A percentile compares a stretch with the other conserved stretches of the same genome.
Conservation (phyloP, 768 basidiomycete species). For the Mycena kentingensis region DNA sequence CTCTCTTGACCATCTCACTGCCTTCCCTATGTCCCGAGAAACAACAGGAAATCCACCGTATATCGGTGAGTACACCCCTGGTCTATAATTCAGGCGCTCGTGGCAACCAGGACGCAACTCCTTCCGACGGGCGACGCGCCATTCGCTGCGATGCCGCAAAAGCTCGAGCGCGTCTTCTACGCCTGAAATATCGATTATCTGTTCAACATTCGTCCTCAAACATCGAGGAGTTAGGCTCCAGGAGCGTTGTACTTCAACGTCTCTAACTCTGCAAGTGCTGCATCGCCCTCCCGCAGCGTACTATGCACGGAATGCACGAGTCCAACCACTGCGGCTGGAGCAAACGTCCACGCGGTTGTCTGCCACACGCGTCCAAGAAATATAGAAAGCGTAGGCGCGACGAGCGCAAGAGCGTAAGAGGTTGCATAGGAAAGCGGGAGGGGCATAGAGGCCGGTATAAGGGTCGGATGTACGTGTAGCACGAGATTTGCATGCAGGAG, state of each 20-base stretch:
- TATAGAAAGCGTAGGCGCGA: slow-evolving; percentile 51
- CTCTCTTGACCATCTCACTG: too few species aligned
- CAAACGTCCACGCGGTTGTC: slow-evolving; percentile 54
- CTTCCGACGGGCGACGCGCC: too few species aligned
- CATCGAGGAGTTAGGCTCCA: slow-evolving; percentile 38
- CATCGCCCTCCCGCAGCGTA: slow-evolving; percentile 46
- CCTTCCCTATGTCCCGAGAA: too few species aligned
- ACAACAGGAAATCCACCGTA: too few species aligned
- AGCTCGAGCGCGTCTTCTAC: too few species aligned
- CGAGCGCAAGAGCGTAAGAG: slow-evolving; percentile 43
- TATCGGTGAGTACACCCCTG: too few species aligned
- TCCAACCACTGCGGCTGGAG: slow-evolving; percentile 44
- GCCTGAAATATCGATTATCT: too few species aligned
- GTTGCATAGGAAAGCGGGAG: slow-evolving; percentile 31
- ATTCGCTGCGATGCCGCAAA: too few species aligned
- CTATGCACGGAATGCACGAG: slow-evolving; percentile 48
- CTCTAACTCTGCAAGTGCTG: slow-evolving; percentile 53
- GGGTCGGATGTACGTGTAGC: slow-evolving; percentile 42
- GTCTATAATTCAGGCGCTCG: too few species aligned
- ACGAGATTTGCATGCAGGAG: slow-evolving; percentile 53
- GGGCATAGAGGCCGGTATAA: slow-evolving; percentile 37
- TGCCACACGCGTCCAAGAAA: slow-evolving; percentile 55
- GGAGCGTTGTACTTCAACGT: slow-evolving; percentile 54
- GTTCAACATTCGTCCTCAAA: too few species aligned
- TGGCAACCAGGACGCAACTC: too few species aligned